Percentiles rank a stretch among this genome's conserved stretches.
phyloP scores from a whole-genome alignment of 768 basidiomycete species.

The Tulasnella sp. region DNA sequence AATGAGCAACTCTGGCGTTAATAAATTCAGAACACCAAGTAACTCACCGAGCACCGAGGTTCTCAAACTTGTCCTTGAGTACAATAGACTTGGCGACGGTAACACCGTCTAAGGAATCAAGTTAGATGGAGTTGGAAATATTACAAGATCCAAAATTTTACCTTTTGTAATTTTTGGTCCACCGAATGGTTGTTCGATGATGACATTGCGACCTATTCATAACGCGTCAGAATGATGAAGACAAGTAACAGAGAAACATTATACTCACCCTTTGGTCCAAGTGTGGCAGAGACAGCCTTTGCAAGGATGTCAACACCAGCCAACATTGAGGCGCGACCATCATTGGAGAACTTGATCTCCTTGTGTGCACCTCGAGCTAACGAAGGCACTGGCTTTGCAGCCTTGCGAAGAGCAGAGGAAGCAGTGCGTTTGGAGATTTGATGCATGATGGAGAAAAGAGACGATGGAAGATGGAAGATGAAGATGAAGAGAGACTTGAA shows the following conservation, averaged over 20 bases:
- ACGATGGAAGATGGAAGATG: neutral
- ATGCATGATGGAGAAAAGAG: constrained; percentile 41
- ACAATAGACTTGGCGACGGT: constrained; percentile 92
- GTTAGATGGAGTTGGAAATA: neutral
- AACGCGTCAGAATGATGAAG: neutral
- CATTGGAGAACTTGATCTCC: constrained; percentile 94
- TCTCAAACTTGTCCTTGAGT: constrained; percentile 96
- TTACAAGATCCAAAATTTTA: constrained; percentile 32
- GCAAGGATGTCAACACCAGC: constrained; percentile 94
- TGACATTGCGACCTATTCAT: constrained; percentile 80
- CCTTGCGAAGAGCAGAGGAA: constrained; percentile 13
- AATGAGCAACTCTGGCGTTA: too few relatives aligned
- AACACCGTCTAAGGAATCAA: constrained; percentile 62
- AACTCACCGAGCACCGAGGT: constrained; percentile 87
- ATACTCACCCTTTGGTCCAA: constrained; percentile 79
- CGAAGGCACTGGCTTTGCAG: constrained; percentile 15
- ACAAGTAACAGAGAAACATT: neutral
- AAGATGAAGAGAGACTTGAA: constrained; percentile 1
- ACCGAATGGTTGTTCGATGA: constrained; percentile 87
- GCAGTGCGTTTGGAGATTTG: constrained; percentile 48
- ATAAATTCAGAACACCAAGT: constrained; percentile 13
- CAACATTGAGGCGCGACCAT: constrained; percentile 84
- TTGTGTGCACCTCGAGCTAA: constrained; percentile 73
- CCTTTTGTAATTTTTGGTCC: constrained; percentile 95
- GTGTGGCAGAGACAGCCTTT: constrained; percentile 90